These are phyloP conservation scores for Saussurea involucrata DNA, from an alignment of 129 eudicot species.

Conservation along the genomic window DNA sequence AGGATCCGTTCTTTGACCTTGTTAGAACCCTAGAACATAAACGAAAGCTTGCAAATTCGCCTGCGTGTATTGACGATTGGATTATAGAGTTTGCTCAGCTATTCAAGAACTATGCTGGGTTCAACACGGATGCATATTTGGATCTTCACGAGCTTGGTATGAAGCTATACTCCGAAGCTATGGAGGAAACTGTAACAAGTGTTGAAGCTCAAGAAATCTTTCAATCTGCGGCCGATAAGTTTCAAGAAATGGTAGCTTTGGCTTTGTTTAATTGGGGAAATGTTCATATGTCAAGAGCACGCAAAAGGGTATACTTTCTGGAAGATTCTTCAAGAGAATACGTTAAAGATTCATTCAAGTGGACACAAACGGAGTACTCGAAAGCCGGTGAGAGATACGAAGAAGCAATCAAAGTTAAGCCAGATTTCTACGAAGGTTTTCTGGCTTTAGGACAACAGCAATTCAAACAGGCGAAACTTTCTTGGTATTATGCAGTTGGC, in stretches of 20 bases:
- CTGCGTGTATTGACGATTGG: conserved; percentile 76
- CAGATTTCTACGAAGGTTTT: conserved; percentile 77
- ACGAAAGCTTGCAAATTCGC: conserved; percentile 26
- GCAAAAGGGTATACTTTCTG: conserved; percentile 48
- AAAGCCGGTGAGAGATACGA: conserved; percentile 68
- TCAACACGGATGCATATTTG: conserved; percentile 69
- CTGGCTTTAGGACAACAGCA: conserved; percentile 81
- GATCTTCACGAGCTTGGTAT: conserved; percentile 82
- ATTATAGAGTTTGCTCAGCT: conserved; percentile 76
- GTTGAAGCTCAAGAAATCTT: conserved; percentile 72
- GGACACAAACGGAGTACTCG: conserved; percentile 67
- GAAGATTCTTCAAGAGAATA: conserved; percentile 49
- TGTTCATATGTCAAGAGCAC: conserved; percentile 91
- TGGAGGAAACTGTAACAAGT: conserved; percentile 83
- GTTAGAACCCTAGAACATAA: conserved; percentile 28
- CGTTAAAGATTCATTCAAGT: conserved; percentile 51
- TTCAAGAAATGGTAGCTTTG: conserved; percentile 89
- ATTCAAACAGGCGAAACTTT: conserved; percentile 83
- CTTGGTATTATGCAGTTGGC: conserved; percentile 74
- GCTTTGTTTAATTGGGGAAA: conserved; percentile 93
- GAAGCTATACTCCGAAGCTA: conserved; percentile 82
- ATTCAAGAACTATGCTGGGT: conserved; percentile 84
- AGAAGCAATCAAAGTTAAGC: conserved; percentile 71
- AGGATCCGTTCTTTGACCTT: conserved; percentile 69
- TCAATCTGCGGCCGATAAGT: conserved; percentile 62